Conservation (phyloP, 345 rosid genomes). For the Citrus sp. region DNA sequence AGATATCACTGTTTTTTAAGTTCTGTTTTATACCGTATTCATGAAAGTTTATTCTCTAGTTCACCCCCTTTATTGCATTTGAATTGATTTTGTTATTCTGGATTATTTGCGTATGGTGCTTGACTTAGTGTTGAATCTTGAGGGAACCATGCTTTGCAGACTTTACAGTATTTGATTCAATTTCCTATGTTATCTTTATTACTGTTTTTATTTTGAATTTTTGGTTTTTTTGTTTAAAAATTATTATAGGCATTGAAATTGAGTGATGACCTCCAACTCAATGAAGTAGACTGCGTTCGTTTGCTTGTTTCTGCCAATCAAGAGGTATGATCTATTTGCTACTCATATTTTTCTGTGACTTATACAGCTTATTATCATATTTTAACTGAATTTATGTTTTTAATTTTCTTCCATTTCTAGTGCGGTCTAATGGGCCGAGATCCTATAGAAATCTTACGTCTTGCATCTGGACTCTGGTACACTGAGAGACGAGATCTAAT, state of each 20-base stretch:
- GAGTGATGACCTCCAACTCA: conserved; percentile 90
- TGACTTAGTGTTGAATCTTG: not conserved
- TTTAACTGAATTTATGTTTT: conserved; percentile 5
- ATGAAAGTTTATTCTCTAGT: not conserved
- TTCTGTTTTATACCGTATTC: not conserved
- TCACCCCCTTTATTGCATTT: not conserved
- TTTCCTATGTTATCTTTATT: not conserved
- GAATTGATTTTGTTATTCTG: not conserved
- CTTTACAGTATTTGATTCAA: not conserved
- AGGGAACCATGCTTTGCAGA: not conserved
- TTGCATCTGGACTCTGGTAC: conserved; percentile 95
- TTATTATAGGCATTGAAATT: conserved; percentile 62
- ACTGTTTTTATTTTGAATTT: conserved; percentile 6
- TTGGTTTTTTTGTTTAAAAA: not conserved
- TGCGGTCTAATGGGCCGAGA: conserved; percentile 88
- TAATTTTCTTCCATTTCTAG: conserved; percentile 33
- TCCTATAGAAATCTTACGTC: conserved; percentile 74
- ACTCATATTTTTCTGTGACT: conserved; percentile 8
- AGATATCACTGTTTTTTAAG: not conserved
- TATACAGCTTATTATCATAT: conserved; percentile 1
- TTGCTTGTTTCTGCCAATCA: conserved; percentile 88
- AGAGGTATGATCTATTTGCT: conserved; percentile 51
- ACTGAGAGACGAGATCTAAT: conserved; percentile 83
- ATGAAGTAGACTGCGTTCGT: conserved; percentile 81
- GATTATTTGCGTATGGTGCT: not conserved